Conservation (phyloP, 495 filamentous ascomycete species). For the Astrothelium subdiscretum region DNA sequence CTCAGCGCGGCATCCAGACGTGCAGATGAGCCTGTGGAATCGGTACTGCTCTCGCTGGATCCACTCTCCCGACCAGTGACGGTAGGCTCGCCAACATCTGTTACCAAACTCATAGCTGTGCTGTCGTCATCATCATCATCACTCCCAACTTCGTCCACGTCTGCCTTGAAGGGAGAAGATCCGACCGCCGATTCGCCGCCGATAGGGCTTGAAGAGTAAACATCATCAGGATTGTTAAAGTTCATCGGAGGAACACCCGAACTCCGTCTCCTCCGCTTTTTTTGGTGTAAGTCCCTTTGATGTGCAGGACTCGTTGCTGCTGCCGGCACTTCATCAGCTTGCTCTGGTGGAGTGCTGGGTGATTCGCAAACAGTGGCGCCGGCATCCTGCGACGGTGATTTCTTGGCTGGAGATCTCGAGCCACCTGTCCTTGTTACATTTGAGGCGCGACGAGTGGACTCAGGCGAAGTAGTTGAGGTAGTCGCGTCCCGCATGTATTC, state of each 20-base stretch:
- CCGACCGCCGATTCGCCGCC: constrained; percentile 44
- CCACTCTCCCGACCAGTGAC: constrained; percentile 1
- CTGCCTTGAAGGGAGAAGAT: constrained; percentile 11
- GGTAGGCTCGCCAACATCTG: constrained; percentile 14
- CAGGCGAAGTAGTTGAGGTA: constrained; percentile 64
- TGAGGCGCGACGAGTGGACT: constrained; percentile 59
- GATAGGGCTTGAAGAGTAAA: constrained; percentile 65
- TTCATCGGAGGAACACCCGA: constrained; percentile 50
- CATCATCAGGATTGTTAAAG: constrained; percentile 50
- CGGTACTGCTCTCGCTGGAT: constrained; percentile 26
- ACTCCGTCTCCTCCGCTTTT: constrained; percentile 47
- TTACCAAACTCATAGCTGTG: constrained; percentile 19
- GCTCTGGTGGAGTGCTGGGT: constrained; percentile 54
- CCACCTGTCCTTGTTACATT: constrained; percentile 34
- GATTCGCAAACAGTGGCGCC: constrained; percentile 44
- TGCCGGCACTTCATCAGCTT: constrained; percentile 43
- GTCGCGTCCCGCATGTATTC: constrained; percentile 82
- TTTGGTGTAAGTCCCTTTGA: constrained; percentile 56
- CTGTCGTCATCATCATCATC: constrained; percentile 21
- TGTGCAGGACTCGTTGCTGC: constrained; percentile 54
- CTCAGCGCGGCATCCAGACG: constrained; percentile 66
- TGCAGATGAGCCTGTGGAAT: constrained; percentile 51
- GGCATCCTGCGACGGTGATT: constrained; percentile 28
- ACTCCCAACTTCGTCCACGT: constrained; percentile 2
- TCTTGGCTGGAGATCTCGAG: constrained; percentile 35